These are phyloP conservation scores for Rhododendron mucronatum DNA, from an alignment of 148 eudicot species.

Conservation along the genomic window DNA sequence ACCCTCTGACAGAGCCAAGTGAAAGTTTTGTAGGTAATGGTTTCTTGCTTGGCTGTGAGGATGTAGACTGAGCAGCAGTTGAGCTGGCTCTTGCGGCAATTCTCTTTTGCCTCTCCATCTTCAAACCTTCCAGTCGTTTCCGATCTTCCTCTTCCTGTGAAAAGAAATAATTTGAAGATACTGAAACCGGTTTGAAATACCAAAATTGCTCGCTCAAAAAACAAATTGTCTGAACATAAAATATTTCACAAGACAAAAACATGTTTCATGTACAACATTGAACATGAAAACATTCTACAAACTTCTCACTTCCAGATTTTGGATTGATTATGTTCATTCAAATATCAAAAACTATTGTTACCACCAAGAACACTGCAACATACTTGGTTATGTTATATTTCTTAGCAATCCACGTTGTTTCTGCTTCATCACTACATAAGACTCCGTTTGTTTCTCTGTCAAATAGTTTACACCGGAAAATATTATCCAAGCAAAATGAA, in stretches of 20 bases:
- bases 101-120: constrained; percentile 88
- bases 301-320: background rate
- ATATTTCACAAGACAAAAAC: background rate
- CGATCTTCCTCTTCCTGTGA: constrained; percentile 81
- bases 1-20: constrained; percentile 60
- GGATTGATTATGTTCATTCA: background rate
- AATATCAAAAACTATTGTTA: background rate
- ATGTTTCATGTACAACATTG: background rate
- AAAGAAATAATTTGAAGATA: constrained; percentile 4
- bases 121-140: constrained; percentile 73
- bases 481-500: background rate
- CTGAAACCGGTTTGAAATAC: background rate
- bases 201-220: background rate
- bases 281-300: background rate
- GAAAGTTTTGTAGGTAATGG: constrained; percentile 53
- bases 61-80: constrained; percentile 37
- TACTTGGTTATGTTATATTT: background rate
- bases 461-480: background rate
- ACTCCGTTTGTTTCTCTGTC: background rate
- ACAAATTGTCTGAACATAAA: background rate
- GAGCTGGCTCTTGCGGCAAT: constrained; percentile 73
- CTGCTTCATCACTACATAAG: background rate
- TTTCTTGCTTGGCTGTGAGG: constrained; percentile 51
- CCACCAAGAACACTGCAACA: background rate
- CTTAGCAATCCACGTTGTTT: background rate